Base-by-base conservation (phyloP, 2,329 filamentous ascomycete species). In the Stylonectria norvegica region DNA sequence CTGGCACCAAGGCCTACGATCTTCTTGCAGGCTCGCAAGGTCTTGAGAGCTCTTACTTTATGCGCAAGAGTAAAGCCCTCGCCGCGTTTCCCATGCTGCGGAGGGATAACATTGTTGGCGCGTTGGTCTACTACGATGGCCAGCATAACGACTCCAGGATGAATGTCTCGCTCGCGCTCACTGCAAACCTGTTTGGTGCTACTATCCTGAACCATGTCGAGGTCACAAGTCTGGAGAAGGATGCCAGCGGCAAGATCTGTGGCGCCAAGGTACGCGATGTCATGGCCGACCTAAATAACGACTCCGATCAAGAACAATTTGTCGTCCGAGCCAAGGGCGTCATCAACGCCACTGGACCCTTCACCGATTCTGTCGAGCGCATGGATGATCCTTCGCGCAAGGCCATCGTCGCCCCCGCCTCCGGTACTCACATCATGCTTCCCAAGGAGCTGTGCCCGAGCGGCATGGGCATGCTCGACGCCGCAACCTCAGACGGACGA, bases 131-230 rank as follows among this genome's bases (percentile, higher is more conserved):
- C 73, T 91, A 91, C 61, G 84, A 93, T 67, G 86, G 86, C 48
- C 86, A 86, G 42, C 87, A 91, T 70, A 91, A 93, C 60, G 86
- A 93, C 61, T 89, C 86, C 18, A 81, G 86, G 47, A 93, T 91
- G 86, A 91, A 91, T 62, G 82, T 90, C 32, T 88, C 85, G 8
- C 74, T 93, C 34, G 86, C 85, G 16, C 81, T 89, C 72, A 91
- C 86, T 6, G 86, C 86, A 38, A 81, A 85, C 7, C 73, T 90
- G 23, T 90, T 90, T 60, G 87, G 87, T 42, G 82, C 83, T 33
- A 91, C 85, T 11, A 76, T 91, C 17, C 79, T 89, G 45, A 91
- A 89, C 67, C 85, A 93, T 66, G 73, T 88, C 63, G 84, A 91
- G 63, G 85, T 91, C 22, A 90, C 85, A 2, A 72, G 69, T 20